phyloP scores from a whole-genome alignment of 129 eudicot genomes.

The Flaveria brownii region DNA sequence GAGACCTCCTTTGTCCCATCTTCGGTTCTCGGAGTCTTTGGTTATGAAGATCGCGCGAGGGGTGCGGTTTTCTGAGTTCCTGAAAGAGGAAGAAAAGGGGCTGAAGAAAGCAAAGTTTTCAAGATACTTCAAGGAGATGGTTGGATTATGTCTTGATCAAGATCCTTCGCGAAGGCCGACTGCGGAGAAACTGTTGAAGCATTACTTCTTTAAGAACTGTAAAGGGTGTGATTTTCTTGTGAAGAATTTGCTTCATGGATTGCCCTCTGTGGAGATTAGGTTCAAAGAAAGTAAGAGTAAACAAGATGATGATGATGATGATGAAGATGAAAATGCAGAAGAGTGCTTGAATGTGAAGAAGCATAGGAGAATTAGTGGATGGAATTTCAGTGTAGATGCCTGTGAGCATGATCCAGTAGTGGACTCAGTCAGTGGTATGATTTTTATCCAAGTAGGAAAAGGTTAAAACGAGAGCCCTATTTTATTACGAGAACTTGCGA shows the following conservation, averaged over 20 bases:
- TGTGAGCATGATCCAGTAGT: conserved; percentile 43
- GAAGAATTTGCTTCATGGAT: conserved; percentile 60
- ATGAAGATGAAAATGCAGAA: conserved; percentile 37
- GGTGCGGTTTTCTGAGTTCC: conserved; percentile 64
- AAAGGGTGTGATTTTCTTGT: conserved; percentile 64
- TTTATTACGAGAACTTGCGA: too few species aligned
- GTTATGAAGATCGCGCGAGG: conserved; percentile 62
- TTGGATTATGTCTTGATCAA: conserved; percentile 69
- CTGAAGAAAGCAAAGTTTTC: conserved; percentile 47
- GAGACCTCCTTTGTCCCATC: conserved; percentile 70
- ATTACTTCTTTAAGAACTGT: conserved; percentile 63
- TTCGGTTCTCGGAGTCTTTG: conserved; percentile 65
- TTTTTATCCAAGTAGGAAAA: too few species aligned
- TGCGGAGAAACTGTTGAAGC: conserved; percentile 67
- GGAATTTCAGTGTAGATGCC: conserved; percentile 72
- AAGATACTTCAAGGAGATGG: conserved; percentile 69
- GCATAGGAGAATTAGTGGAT: conserved; percentile 75
- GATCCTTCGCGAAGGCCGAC: conserved; percentile 68
- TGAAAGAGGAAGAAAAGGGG: conserved; percentile 33
- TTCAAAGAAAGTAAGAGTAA: conserved; percentile 27
- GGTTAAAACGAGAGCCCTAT: too few species aligned
- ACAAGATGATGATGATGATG: conserved; percentile 26
- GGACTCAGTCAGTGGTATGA: conserved; percentile 23
- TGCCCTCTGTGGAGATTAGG: conserved; percentile 71
- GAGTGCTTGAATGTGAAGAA: conserved; percentile 33